Base-by-base conservation (phyloP, 495 filamentous ascomycete genomes). In the Lasiosphaeriaceae sp. region DNA sequence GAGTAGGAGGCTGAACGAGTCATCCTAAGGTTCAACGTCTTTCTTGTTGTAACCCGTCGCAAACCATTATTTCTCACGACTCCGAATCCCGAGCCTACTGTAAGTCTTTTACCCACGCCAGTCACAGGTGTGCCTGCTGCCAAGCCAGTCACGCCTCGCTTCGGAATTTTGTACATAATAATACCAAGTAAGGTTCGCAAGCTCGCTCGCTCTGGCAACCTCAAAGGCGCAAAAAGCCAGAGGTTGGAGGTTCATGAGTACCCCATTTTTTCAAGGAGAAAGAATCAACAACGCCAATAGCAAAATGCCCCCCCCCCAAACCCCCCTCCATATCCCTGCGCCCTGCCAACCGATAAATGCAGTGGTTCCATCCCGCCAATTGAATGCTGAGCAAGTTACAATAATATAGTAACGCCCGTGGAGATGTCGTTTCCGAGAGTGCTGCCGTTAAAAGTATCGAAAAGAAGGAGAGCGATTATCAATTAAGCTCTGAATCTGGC, bases 401-500 rank as follows among this genome's bases (percentile, higher is more conserved):
- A 2, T 43, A n/a, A 6, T 16, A 12, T 17, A 6, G 39, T 17
- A 43, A 11, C 14, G 12, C 14, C 39, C 39, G 39, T 43, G 39
- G 39, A 43, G 39, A 43, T 43, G 39, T 43, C 39, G 14, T 43
- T 43, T n/a, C n/a, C 39, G 14, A 6, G 39, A 2, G n/a, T 43
- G 39, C 26, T 31, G 26, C 26, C 26, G 26, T n/a, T 5, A n/a
- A n/a, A n/a, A n/a, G n/a, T n/a, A n/a, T n/a, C n/a, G n/a, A n/a
- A n/a, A n/a, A n/a, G n/a, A n/a, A n/a, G n/a, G n/a, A 43, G 14
- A 12, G 5, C 39, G 39, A 9, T 43, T 14, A 43, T 43, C n/a
- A 31, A 43, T 43, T 43, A 43, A 43, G n/a, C 39, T 58, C 71
- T 75, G 67, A 90, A 86, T 65, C 80, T 82, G 26, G 80, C 77